Percentiles rank a stretch among this genome's conserved stretches.
phyloP scores from a whole-genome alignment of 2,329 filamentous ascomycete species.

The Phoma sp. region DNA sequence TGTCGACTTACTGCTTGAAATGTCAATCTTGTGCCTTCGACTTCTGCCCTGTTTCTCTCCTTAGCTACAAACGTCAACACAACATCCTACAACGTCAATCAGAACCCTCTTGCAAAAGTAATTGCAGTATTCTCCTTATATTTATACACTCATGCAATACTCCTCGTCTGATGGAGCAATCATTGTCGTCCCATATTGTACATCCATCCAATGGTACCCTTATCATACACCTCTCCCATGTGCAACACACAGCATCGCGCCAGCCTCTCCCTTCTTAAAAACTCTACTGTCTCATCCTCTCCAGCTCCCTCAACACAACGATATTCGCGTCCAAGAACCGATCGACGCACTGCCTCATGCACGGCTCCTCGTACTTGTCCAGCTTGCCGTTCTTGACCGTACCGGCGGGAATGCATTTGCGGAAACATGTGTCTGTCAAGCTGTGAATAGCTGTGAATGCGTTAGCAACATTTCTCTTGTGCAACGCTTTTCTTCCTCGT shows the following conservation, averaged over 20 bases:
- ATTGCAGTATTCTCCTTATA: neutral
- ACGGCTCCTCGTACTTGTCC: slow-evolving; percentile 79
- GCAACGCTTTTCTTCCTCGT: no score
- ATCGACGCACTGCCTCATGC: slow-evolving; percentile 91
- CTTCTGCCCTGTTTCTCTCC: neutral
- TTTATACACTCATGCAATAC: neutral
- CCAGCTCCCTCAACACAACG: slow-evolving; percentile 83
- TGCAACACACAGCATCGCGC: neutral
- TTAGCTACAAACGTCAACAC: neutral
- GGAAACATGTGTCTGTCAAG: slow-evolving; percentile 85
- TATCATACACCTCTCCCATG: neutral
- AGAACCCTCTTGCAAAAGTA: no score
- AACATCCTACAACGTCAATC: no score
- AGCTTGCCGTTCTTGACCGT: slow-evolving; percentile 75
- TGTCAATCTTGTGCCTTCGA: neutral
- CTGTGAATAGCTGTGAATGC: slow-evolving; percentile 64
- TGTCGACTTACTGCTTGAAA: neutral
- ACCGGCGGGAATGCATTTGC: slow-evolving; percentile 83
- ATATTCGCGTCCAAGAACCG: slow-evolving; percentile 90
- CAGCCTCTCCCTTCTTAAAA: no score
- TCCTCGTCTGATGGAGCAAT: neutral
- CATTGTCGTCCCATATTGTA: slow-evolving; percentile 1
- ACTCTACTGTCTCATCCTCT: slow-evolving; percentile 59
- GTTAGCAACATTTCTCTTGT: no score
- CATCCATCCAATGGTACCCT: neutral